Evolutionary conservation across 2,329 filamentous ascomycete species (phyloP), one percentile per base, ranked within the genome.

Genomic region (Didymella segeticola): DNA sequence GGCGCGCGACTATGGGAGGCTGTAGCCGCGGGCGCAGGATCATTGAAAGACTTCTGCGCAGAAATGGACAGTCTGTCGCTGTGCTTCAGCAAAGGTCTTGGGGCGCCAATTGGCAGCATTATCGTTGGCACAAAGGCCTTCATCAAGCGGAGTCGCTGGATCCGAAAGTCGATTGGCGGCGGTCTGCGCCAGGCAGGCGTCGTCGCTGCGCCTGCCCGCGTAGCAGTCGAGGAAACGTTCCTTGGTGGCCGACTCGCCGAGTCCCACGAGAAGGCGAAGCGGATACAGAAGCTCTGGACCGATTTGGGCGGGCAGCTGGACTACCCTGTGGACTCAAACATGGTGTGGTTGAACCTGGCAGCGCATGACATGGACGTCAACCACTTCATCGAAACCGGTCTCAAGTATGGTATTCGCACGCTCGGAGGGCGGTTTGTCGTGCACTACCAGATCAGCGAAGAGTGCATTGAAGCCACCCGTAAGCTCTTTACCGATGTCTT

Each of bases 1-100:
- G 91, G 91, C 12, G 91, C 91, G 3, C 80, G 91, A 10, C 76
- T 96, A 12, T 96, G 90, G 90, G 89, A 96, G 70, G 91, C 89
- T 11, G 88, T 89, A 1, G 88, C 83, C 2, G 83, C 89, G 0
- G 88, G 86, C 1, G 87, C 87, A 0, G 89, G 86, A 0, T 82
- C 81, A 4, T 74, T 95, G 26, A 76, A 83, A 3, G 89, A 91
- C 0, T 92, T 84, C 69, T 86, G 86, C 60, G 80, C 78, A 6
- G 79, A 86, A 51, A 89, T 92, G 66, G 89, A 96, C 68, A 90
- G 85, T 46, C 79, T 93, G 11, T 90, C 83, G 60, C 77, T 95
- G 20, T 93, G 90, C 70, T 91, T 96, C 67, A 89, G 86, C 38
- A 96, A 96, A 71, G 90, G 90, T 0, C 82, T 96, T 0, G 91